Base-by-base conservation (phyloP, 371 early-diverging fungal species). In the Mortierella sp. region DNA sequence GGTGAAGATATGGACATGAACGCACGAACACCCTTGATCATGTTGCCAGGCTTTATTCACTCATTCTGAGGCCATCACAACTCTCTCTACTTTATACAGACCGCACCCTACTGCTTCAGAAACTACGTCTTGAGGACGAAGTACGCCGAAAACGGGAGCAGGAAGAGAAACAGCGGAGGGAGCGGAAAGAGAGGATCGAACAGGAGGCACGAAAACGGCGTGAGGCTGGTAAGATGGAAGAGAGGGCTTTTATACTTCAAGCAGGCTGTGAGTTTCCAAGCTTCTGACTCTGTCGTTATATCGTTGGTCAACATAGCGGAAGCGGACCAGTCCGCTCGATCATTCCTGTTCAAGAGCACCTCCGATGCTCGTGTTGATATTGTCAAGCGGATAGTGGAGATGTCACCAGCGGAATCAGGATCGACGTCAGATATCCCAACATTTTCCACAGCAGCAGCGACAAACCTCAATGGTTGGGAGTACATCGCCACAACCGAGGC, bases 401-500 rank as follows among this genome's bases (percentile, higher is more conserved):
- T 58, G 1, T 45, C 60, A 0, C 60, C 71, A 12, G 41, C 24
- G 21, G 54, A 71, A 0, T 63, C 59, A 10, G 45, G 17, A 7
- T 60, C 67, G 10, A 34, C 59, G 13, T 16, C 31, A 3, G 50
- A 21, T 4, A 29, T 60, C 9, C 65, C 72, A 19, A 27, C 13
- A 14, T 68, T 61, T 31, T 16, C 27, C 2, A 45, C 79, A 41
- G 24, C 40, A n/a, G 43, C 50, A 28, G 56, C 67, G 9, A 63
- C 54, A 14, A 57, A 57, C 2, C 57, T 78, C 22, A 39, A 59
- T 25, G 72, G 71, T 2, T 78, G 79, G 79, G 79, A 78, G 34
- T 64, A 50, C 27, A 28, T 64, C 21, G n/a, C 56, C 2, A 31
- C 40, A 12, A 40, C 48, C 3, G 79, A 64, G 10, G 61, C 50